Base-by-base conservation (phyloP, 129 eudicot species). In the Centrapalus pauciflorus region DNA sequence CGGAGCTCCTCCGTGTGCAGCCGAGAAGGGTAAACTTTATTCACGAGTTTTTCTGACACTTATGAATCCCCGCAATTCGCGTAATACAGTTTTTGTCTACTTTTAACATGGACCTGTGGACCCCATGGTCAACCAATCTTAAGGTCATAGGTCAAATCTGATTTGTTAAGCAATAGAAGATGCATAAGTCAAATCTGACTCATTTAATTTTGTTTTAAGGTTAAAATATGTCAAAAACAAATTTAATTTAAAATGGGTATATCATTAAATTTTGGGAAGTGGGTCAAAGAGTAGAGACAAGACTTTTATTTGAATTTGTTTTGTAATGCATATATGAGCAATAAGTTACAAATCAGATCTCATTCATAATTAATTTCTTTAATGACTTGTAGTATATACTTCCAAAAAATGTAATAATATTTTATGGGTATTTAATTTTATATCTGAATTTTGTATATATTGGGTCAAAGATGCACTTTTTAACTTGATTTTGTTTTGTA, bases 1-100 rank as follows among this genome's bases (percentile, higher is more conserved):
- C 98, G 69, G 95, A 93, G 33, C 86, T 85, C 67, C 96, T 93
- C 85, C 83, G 78, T 70, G 70, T 77, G 32, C 41, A 80, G 19
- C 58, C 88, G 81, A 78, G 73, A 80, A 93, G 83, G 90, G 98
- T 91, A 45, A 28, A 6, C 20, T 21, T 50, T 27, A 1, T 55
- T 55, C 26, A 54, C 37, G 48, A 60, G 25, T 43, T 41, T 55
- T 1, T 3, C 79, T 55, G 73, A 74, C 79, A 74, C 41, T 12
- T 52, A 23, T 66, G 79, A 43, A 74, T 74, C 51, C 45, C 79
- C 79, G 79, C 48, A 56, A 46, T 65, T 55, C 7, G 32, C 61
- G 78, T 74, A 8, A 33, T 74, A 11, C 41, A 43, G 61, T 55
- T 74, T 41, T 65, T 75, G 73, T 66, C 24, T 0, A 41, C 41